Evolutionary conservation across 83 land plant species (phyloP).

Genomic region (Picea engelmannii): DNA sequence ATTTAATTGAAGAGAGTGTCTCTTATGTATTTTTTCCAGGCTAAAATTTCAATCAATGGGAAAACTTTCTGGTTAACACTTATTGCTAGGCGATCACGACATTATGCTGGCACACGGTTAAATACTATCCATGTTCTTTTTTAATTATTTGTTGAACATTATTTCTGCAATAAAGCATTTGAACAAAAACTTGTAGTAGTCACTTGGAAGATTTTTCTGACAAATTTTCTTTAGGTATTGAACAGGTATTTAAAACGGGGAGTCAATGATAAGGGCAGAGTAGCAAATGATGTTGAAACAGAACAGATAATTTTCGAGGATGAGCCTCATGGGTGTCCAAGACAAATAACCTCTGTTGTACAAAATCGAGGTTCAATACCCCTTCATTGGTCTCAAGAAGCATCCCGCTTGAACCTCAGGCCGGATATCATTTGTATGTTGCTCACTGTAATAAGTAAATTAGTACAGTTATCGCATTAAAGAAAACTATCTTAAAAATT

Average conservation of each 20-base stretch:
- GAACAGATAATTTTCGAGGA: slow-evolving; percentile 89
- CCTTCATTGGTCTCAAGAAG: slow-evolving; percentile 94
- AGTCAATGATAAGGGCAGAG: slow-evolving; percentile 88
- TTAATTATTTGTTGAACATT: not conserved
- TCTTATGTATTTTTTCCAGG: slow-evolving; percentile 30
- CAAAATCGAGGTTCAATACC: slow-evolving; percentile 95
- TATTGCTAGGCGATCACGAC: slow-evolving; percentile 88
- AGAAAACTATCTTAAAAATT: too few relatives aligned
- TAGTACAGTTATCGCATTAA: too few relatives aligned
- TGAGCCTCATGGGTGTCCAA: slow-evolving; percentile 41
- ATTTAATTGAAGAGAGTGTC: too few relatives aligned
- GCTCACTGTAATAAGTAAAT: not conserved
- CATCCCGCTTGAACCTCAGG: slow-evolving; percentile 76
- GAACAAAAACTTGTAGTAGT: not conserved
- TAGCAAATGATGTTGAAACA: slow-evolving; percentile 98
- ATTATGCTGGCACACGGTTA: slow-evolving; percentile 93
- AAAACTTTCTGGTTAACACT: slow-evolving; percentile 68
- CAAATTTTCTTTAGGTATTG: not conserved
- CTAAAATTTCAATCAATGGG: slow-evolving; percentile 57
- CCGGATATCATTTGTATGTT: slow-evolving; percentile 87
- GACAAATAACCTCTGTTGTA: slow-evolving; percentile 85
- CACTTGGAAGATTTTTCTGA: not conserved
- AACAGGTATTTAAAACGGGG: slow-evolving; percentile 88
- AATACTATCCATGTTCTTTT: not conserved
- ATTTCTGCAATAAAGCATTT: not conserved